phyloP scores from a whole-genome alignment of 208 protist species.

The Crithidia brevicula region DNA sequence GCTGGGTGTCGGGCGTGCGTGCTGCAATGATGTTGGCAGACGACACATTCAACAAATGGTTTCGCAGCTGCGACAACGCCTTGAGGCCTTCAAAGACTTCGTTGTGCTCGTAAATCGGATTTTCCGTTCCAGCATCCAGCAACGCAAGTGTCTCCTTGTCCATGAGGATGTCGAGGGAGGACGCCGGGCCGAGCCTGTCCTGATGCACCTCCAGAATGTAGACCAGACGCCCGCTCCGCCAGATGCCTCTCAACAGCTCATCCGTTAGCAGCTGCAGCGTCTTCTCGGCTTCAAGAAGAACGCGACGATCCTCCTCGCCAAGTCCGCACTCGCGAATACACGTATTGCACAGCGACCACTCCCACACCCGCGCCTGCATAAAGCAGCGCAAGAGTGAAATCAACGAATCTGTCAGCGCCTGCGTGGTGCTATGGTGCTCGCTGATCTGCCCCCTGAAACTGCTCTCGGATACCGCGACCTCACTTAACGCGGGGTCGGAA shows the following conservation, averaged over 20 bases:
- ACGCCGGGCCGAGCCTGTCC: slow-evolving; percentile 17
- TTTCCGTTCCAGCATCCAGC: slow-evolving; percentile 10
- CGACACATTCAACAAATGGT: slow-evolving; percentile 4
- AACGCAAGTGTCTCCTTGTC: slow-evolving; percentile 25
- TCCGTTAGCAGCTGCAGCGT: slow-evolving; percentile 37
- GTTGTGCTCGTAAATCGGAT: slow-evolving; percentile 19
- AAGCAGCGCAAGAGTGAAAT: slow-evolving; percentile 32
- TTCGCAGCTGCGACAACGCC: slow-evolving; percentile 24
- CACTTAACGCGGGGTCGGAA: slow-evolving; percentile 13
- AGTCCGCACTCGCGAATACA: slow-evolving; percentile 39
- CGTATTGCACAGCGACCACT: slow-evolving; percentile 52
- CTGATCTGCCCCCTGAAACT: slow-evolving; percentile 40
- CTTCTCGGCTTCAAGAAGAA: slow-evolving; percentile 30
- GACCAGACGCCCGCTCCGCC: slow-evolving; percentile 1
- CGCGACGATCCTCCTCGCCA: slow-evolving; percentile 23
- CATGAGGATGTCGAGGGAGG: slow-evolving; percentile 34
- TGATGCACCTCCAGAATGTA: slow-evolving; percentile 33
- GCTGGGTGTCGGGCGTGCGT: slow-evolving; percentile 28
- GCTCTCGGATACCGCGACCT: slow-evolving; percentile 23
- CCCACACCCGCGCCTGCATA: slow-evolving; percentile 37
- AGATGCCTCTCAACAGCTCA: slow-evolving; percentile 8
- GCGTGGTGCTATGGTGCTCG: slow-evolving; percentile 26
- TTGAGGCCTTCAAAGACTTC: slow-evolving; percentile 12
- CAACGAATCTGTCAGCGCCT: slow-evolving; percentile 18
- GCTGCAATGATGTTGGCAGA: not conserved